Percentiles rank a stretch among this genome's conserved stretches.
phyloP scores from a whole-genome alignment of 371 early-diverging fungal genomes.

The Apophysomyces variabilis region DNA sequence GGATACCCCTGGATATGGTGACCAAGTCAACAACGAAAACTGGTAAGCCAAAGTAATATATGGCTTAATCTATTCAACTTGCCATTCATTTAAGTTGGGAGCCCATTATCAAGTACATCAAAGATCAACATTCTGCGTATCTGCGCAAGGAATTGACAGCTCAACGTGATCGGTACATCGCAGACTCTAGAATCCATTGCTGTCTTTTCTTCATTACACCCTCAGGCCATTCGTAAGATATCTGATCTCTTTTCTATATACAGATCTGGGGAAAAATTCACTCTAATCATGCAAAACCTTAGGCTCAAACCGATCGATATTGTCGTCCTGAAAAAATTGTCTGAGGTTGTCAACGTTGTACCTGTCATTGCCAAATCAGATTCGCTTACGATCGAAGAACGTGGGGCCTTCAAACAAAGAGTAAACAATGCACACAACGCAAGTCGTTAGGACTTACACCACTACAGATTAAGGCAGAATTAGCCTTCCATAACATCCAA shows the following conservation, averaged over 20 bases:
- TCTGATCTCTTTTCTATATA: background rate
- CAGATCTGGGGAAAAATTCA: background rate
- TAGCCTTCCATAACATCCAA: slow-evolving; percentile 84
- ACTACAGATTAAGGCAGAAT: slow-evolving; percentile 75
- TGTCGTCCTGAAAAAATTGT: slow-evolving; percentile 62
- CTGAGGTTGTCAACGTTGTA: slow-evolving; percentile 69
- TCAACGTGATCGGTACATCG: slow-evolving; percentile 73
- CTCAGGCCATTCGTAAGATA: slow-evolving; percentile 62
- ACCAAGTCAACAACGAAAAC: slow-evolving; percentile 82
- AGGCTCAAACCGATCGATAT: slow-evolving; percentile 76
- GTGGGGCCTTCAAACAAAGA: slow-evolving; percentile 65
- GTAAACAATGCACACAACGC: slow-evolving; percentile 25
- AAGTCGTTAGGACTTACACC: background rate
- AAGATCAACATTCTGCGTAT: slow-evolving; percentile 85
- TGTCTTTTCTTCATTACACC: slow-evolving; percentile 73
- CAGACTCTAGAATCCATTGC: slow-evolving; percentile 77
- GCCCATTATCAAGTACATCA: slow-evolving; percentile 83
- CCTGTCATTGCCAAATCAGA: slow-evolving; percentile 85
- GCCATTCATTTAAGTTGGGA: slow-evolving; percentile 61
- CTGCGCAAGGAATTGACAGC: slow-evolving; percentile 83
- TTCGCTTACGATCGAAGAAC: slow-evolving; percentile 72
- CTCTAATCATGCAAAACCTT: slow-evolving; percentile 5
- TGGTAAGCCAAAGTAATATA: slow-evolving; percentile 50
- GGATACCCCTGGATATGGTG: slow-evolving; percentile 73
- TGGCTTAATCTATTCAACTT: background rate